Percentiles rank a stretch among this genome's conserved stretches.
Evolutionary conservation across 2,329 filamentous ascomycete genomes (phyloP).

Genomic region (Sclerotinia minor): DNA sequence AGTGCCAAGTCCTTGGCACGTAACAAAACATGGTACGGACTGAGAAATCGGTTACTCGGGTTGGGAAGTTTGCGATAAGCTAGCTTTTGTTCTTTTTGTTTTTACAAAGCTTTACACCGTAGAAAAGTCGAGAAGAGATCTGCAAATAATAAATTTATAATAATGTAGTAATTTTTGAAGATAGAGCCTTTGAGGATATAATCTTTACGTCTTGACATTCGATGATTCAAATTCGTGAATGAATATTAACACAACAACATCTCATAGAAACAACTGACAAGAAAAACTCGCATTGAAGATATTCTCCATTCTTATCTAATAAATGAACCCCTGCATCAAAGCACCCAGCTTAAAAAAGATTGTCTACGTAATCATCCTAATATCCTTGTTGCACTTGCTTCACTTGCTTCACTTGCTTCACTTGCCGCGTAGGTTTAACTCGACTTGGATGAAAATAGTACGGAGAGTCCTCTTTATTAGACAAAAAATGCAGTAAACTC

Average conservation of each 20-base stretch:
- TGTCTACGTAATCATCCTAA: conserved; percentile 2
- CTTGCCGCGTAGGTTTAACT: not conserved
- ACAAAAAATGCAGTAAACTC: not conserved
- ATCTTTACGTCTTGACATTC: too few species aligned
- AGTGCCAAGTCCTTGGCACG: conserved; percentile 11
- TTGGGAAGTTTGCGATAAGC: not conserved
- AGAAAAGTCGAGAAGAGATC: too few species aligned
- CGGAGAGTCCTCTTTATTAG: not conserved
- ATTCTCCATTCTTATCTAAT: not conserved
- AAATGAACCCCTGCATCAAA: not conserved
- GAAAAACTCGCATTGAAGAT: not conserved
- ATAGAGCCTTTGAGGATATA: too few species aligned
- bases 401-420: not conserved
- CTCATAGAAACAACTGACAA: too few species aligned
- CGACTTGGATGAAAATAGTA: not conserved
- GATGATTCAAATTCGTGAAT: too few species aligned
- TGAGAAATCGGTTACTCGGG: not conserved
- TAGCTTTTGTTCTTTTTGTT: too few species aligned
- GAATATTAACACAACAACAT: too few species aligned
- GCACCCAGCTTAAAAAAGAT: not conserved
- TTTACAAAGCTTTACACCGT: too few species aligned
- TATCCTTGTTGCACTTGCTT: conserved; percentile 2
- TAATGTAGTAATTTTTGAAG: too few species aligned
- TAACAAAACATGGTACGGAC: not conserved
- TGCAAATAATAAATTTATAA: too few species aligned